These are phyloP conservation scores for Curvularia sp. DNA, from an alignment of 2,329 filamentous ascomycete species.

Conservation along the genomic window DNA sequence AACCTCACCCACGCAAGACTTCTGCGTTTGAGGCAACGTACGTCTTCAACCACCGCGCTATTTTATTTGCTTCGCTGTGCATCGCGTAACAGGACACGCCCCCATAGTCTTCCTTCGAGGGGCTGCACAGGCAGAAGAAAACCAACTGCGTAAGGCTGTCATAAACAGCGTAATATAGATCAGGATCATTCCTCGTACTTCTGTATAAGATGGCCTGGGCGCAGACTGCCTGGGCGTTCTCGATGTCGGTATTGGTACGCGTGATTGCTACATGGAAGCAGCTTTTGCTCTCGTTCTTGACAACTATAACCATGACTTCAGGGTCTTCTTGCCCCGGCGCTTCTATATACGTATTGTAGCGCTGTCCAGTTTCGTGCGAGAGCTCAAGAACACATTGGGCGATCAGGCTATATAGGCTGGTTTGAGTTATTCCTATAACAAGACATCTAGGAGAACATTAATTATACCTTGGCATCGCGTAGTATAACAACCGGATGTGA, in stretches of 20 bases:
- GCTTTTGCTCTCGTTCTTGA: constrained; percentile 4
- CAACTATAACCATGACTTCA: constrained; percentile 4
- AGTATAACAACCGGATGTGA: background rate
- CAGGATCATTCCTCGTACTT: constrained; percentile 6
- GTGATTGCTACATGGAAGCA: constrained; percentile 12
- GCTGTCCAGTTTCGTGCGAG: background rate
- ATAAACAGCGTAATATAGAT: constrained; percentile 11
- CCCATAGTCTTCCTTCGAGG: constrained; percentile 3
- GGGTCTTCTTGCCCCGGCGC: constrained; percentile 2
- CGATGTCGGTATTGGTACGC: constrained; percentile 8
- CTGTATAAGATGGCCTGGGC: constrained; percentile 13
- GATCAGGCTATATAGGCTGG: constrained; percentile 5
- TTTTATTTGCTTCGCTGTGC: constrained; percentile 5
- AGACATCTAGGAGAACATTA: constrained; percentile 1
- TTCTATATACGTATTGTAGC: constrained; percentile 6
- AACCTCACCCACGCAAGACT: constrained; percentile 3
- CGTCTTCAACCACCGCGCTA: constrained; percentile 9
- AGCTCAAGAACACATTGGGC: constrained; percentile 8
- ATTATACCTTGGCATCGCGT: constrained; percentile 4
- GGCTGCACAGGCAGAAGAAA: constrained; percentile 10
- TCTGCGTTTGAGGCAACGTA: constrained; percentile 8
- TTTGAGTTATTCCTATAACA: constrained; percentile 1
- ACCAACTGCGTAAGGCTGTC: constrained; percentile 8
- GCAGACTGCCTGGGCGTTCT: constrained; percentile 13
- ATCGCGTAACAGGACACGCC: constrained; percentile 11